Conservation (phyloP, 2,329 filamentous ascomycete species). For the Phaeosphaeria sp. region DNA sequence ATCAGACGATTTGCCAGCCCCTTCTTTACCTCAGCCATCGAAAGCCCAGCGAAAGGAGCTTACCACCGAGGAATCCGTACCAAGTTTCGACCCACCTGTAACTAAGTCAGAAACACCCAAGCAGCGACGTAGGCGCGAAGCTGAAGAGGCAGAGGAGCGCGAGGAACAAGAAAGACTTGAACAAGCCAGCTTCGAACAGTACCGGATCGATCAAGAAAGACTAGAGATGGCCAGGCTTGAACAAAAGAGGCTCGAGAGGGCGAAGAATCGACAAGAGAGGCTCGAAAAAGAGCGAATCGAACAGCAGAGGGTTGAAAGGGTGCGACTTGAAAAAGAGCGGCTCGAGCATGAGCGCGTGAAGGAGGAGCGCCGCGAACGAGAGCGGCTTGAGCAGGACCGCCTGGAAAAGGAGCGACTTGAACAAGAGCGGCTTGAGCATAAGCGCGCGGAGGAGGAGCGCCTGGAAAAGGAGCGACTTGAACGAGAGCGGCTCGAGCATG, state of each 20-base stretch:
- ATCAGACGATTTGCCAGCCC: not conserved
- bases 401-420: slow-evolving; percentile 1
- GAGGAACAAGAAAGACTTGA: slow-evolving; percentile 6
- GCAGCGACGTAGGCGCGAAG: slow-evolving; percentile 5
- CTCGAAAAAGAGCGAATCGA: slow-evolving; percentile 1
- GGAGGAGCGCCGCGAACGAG: slow-evolving; percentile 1
- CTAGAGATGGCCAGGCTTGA: slow-evolving; percentile 9
- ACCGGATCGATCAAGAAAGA: too few species aligned
- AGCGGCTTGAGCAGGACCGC: slow-evolving; percentile 1
- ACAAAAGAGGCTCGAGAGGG: slow-evolving; percentile 6
- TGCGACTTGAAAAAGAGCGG: slow-evolving; percentile 8
- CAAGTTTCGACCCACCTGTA: not conserved
- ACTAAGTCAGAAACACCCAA: slow-evolving; percentile 5
- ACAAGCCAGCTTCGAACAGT: too few species aligned
- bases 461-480: slow-evolving; percentile 3
- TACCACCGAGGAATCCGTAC: not conserved
- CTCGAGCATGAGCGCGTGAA: slow-evolving; percentile 9
- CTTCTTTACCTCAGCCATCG: not conserved
- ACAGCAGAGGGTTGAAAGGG: slow-evolving; percentile 5
- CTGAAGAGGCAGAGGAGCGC: slow-evolving; percentile 6
- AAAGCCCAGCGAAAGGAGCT: not conserved
- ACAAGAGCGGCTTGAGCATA: not conserved
- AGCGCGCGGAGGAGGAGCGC: slow-evolving; percentile 1
- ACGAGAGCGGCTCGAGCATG: slow-evolving; percentile 1
- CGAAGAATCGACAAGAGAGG: slow-evolving; percentile 3